These are phyloP conservation scores for Wickerhamiella sorbophila DNA, from an alignment of 805 yeast species.

Conservation along the genomic window DNA sequence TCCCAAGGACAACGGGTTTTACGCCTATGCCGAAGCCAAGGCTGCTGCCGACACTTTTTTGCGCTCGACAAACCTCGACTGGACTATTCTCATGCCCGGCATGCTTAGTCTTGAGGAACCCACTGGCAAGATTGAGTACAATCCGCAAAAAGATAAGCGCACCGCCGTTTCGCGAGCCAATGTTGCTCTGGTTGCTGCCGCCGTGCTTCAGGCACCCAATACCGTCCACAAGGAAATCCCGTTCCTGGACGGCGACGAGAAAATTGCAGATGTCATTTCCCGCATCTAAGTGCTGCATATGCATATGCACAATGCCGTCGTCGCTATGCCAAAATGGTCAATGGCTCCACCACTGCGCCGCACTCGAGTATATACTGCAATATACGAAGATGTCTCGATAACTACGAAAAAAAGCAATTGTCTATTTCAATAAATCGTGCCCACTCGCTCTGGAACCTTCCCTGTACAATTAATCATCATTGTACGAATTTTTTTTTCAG, in stretches of 20 bases:
- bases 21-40: constrained; percentile 45
- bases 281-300: not conserved
- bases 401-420: too few species aligned
- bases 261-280: constrained; percentile 9
- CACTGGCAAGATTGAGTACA: constrained; percentile 31
- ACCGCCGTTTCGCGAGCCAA: constrained; percentile 32
- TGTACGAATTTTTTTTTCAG: not conserved
- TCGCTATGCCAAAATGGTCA: too few species aligned
- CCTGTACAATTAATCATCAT: not conserved
- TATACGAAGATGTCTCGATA: too few species aligned
- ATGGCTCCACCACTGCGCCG: too few species aligned
- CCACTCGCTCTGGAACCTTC: not conserved
- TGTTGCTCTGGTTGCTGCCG: constrained; percentile 36
- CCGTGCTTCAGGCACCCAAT: constrained; percentile 5
- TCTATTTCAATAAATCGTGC: too few species aligned
- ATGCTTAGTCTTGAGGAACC: constrained; percentile 28
- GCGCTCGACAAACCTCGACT: constrained; percentile 31
- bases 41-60: constrained; percentile 41
- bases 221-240: constrained; percentile 12
- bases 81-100: constrained; percentile 46
- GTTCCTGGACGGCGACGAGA: constrained; percentile 15
- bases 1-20: constrained; percentile 29
- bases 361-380: too few species aligned
- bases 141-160: constrained; percentile 18
- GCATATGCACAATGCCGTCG: too few species aligned